A percentile compares a stretch with the other conserved stretches of the same genome.
These are phyloP conservation scores for Karstenula rhodostoma DNA, from an alignment of 2,329 filamentous ascomycete species.

Conservation along the genomic window DNA sequence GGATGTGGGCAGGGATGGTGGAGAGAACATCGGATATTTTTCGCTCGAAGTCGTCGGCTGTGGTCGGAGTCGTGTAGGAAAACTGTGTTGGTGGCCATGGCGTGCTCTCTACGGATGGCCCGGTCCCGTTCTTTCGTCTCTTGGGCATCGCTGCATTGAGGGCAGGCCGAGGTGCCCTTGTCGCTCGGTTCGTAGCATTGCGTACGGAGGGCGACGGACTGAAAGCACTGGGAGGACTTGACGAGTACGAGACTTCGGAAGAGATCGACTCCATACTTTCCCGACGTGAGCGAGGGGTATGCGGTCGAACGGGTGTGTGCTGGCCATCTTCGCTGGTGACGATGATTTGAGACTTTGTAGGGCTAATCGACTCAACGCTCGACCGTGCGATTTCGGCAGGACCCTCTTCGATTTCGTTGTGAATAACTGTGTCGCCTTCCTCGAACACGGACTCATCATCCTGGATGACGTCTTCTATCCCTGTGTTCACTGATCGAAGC, in stretches of 20 bases:
- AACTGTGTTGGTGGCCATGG: constrained; percentile 50
- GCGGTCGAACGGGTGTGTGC: constrained; percentile 29
- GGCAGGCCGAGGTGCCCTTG: constrained; percentile 47
- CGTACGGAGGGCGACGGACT: constrained; percentile 50
- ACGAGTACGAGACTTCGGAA: constrained; percentile 41
- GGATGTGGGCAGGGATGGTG: constrained; percentile 81
- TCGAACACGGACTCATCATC: constrained; percentile 45
- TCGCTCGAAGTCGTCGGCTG: constrained; percentile 72
- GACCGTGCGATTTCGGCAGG: constrained; percentile 11
- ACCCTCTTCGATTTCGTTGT: constrained; percentile 34
- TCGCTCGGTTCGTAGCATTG: constrained; percentile 33
- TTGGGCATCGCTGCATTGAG: constrained; percentile 55
- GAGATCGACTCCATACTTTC: constrained; percentile 41
- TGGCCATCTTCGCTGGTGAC: constrained; percentile 28
- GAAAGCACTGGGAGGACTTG: constrained; percentile 38
- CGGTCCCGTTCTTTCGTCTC: constrained; percentile 52
- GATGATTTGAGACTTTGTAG: constrained; percentile 31
- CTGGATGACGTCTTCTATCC: constrained; percentile 12
- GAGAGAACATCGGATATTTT: constrained; percentile 82
- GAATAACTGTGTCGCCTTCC: constrained; percentile 46
- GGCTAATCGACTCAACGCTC: constrained; percentile 7
- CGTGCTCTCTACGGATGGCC: constrained; percentile 25
- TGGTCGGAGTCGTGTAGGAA: constrained; percentile 34
- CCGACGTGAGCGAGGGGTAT: constrained; percentile 43
- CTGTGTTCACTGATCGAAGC: neutral